Base-by-base conservation (phyloP, 495 filamentous ascomycete genomes). In the Penicillium canescens region DNA sequence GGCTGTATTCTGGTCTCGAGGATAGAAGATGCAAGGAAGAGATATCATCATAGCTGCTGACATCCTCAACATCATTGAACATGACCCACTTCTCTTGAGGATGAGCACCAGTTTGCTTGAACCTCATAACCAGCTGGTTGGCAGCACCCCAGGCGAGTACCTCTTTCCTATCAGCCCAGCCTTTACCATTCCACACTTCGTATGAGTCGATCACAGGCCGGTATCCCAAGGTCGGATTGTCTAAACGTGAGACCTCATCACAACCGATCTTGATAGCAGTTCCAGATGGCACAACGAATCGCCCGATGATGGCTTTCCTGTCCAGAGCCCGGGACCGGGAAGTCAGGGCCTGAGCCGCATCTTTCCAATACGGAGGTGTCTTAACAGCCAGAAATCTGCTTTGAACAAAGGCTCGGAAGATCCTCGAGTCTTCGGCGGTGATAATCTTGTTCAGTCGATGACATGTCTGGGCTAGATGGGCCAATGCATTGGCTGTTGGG, bases 41-140 rank as follows among this genome's bases (percentile, higher is more conserved):
- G 40, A 88, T 81, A 67, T 89, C 86, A 57, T 87, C 86, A 46
- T 73, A 72, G n/a, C 84, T 85, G 54, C 80, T 82, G 9, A 64
- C 57, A 46, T 75, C 65, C 4, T 78, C 70, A 24, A 76, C 50
- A 38, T 82, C 76, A 52, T 79, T 76, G 58, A 83, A 85, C 1
- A 74, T 66, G 42, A 78, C 57, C 79, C 81, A 87, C 31, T 63
- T 52, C 21, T 69, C 59, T 20, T 63, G 39, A 11, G 54, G 37
- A 1, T 47, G 28, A 9, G 49, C 53, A 43, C 61, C 65, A 9
- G 50, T 58, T 28, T 68, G 63, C 50, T 72, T 78, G 28, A 65
- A 60, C 33, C 81, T 68, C 41, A 89, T 46, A 13, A 78, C 59
- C 2, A 89, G 52, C 50, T 83, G 77, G 23, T 83, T 76, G 10